Evolutionary conservation across 257 asterid genomes (phyloP), one percentile per base, ranked within the genome.

Genomic region (Plectranthus barbatus): DNA sequence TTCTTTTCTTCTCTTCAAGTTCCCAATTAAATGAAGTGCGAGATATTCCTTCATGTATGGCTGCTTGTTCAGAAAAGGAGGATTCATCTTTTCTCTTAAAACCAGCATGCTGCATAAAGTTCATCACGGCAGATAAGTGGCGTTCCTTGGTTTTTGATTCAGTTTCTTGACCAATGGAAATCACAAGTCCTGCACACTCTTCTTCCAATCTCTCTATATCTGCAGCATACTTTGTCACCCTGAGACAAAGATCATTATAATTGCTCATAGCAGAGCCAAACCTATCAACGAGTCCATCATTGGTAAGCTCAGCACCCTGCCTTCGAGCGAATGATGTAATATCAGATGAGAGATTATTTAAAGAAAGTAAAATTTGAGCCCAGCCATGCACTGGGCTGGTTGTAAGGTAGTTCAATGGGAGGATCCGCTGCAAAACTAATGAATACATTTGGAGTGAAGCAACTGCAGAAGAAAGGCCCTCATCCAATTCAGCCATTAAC

Each of bases 301-400:
- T 74, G 64, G 84, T 66, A 60, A 90, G 89, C 65, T 90, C 99
- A 69, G 85, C 68, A 69, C 91, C 96, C 76, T 90, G 89, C 66
- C 83, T 85, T 71, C 86, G 81, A 67, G 95, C 88, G 42, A 79
- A 72, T 7, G 84, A 77, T 51, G 90, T 74, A 72, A 69, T 72
- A 58, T 93, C 99, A 67, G 97, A 77, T 21, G 97, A 85, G 56
- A 83, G 88, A 42, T 81, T 76, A 72, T 76, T 84, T 62, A 87
- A 65, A 56, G 95, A 83, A 71, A 83, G 86, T 58, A 93, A 74
- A 61, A 93, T 61, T 72, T 89, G 90, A n/a, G 95, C 93, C 99
- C 99, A 93, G 67, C 88, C 80, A 76, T 87, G 97, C 70, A 93
- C 80, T 49, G 95, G 95, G 76, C 96, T 89, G 68, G 95, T 86